Evolutionary conservation across 345 rosid species (phyloP).

Genomic region (Brassica rapa): DNA sequence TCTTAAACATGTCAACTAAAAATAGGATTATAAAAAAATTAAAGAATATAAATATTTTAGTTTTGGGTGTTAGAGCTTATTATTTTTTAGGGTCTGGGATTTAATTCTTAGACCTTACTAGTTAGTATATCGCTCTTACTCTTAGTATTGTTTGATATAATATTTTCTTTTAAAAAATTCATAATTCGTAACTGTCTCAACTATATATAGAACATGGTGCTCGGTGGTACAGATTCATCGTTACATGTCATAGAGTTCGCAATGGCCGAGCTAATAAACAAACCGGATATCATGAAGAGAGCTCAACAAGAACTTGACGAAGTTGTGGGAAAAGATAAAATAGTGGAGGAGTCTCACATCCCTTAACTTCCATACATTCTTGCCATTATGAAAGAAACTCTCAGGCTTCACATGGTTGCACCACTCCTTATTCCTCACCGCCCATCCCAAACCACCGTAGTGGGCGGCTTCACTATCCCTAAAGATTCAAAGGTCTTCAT

Average conservation of each 20-base stretch:
- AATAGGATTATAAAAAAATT: background rate
- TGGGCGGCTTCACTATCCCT: conserved; percentile 7
- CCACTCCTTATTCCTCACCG: conserved; percentile 15
- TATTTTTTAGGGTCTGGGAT: background rate
- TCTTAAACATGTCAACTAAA: background rate
- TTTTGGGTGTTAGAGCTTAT: background rate
- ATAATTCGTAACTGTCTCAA: background rate
- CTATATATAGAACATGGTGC: conserved; percentile 13
- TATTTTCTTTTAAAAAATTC: too few relatives aligned
- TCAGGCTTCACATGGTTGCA: conserved; percentile 6
- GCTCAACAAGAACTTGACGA: conserved; percentile 24
- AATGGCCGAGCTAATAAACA: conserved; percentile 23
- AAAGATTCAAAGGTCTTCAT: background rate
- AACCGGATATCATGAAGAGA: background rate
- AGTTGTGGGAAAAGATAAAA: conserved; percentile 11
- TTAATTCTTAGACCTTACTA: background rate
- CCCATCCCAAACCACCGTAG: background rate
- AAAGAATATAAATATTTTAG: background rate
- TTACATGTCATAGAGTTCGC: conserved; percentile 10
- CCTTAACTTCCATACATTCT: conserved; percentile 15
- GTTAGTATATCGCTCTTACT: too few relatives aligned
- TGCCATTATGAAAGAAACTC: conserved; percentile 19
- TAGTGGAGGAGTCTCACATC: conserved; percentile 18
- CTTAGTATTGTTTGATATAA: background rate
- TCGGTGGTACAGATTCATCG: conserved; percentile 22